Evolutionary conservation across 176 grass and related monocot genomes (phyloP).

Genomic region (Eleusine coracana): DNA sequence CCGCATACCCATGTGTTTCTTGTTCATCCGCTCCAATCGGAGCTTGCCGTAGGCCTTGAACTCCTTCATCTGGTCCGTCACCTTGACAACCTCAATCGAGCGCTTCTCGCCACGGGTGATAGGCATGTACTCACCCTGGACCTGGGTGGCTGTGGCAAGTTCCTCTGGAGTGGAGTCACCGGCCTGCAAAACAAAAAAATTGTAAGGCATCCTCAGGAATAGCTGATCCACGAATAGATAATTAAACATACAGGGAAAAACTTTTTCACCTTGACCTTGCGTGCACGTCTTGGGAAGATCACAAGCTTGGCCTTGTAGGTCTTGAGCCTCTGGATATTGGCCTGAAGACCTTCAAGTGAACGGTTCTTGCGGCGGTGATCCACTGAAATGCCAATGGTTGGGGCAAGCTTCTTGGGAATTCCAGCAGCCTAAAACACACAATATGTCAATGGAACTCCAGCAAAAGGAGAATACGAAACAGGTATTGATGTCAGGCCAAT

Average conservation of each 20-base stretch:
- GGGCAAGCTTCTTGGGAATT: conserved; percentile 75
- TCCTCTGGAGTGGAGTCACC: conserved; percentile 88
- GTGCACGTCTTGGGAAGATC: conserved; percentile 79
- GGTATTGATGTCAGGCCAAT: neutral
- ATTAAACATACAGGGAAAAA: neutral
- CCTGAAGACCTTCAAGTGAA: conserved; percentile 74
- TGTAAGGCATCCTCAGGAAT: neutral
- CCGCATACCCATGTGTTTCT: conserved; percentile 59
- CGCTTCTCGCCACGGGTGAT: conserved; percentile 67
- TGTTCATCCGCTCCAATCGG: conserved; percentile 76
- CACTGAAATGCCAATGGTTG: conserved; percentile 83
- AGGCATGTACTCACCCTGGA: conserved; percentile 82
- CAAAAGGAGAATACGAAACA: neutral
- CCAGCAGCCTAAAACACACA: conserved; percentile 57
- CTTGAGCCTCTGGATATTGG: conserved; percentile 75
- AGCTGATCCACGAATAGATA: neutral
- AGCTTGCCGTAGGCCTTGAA: conserved; percentile 88
- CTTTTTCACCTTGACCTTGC: conserved; percentile 68
- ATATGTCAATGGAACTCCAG: neutral
- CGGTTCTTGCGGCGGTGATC: conserved; percentile 84
- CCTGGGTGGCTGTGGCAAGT: conserved; percentile 79
- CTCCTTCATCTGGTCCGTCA: conserved; percentile 82
- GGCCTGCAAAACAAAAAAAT: conserved; percentile 48
- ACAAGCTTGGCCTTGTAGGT: conserved; percentile 89
- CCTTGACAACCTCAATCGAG: conserved; percentile 71